Evolutionary conservation across 768 basidiomycete species (phyloP).

Genomic region (Lyophyllum decastes): DNA sequence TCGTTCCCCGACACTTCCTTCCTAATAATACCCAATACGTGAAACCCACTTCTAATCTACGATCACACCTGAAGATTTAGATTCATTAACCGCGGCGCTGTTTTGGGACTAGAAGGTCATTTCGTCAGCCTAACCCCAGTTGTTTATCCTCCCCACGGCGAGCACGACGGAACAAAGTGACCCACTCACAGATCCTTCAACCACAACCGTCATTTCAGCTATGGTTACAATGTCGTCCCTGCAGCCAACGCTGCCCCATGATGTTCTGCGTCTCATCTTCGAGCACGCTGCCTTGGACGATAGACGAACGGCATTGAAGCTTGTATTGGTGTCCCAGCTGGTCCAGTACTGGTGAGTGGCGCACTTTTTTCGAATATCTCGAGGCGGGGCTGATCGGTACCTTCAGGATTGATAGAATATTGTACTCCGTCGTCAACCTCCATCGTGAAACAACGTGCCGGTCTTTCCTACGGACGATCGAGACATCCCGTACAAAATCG

Average conservation of each 20-base stretch:
- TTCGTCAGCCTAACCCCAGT: neutral
- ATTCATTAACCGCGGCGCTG: neutral
- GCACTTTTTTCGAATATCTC: neutral
- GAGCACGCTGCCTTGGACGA: conserved; percentile 33
- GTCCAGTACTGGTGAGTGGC: conserved; percentile 33
- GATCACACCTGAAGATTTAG: conserved; percentile 6
- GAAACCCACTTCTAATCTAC: conserved; percentile 5
- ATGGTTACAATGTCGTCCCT: conserved; percentile 7
- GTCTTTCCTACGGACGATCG: conserved; percentile 38
- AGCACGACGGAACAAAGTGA: neutral
- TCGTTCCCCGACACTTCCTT: neutral
- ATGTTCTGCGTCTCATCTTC: conserved; percentile 36
- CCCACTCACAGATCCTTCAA: conserved; percentile 14
- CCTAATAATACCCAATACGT: neutral
- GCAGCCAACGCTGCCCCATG: conserved; percentile 30
- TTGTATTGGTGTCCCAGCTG: conserved; percentile 30
- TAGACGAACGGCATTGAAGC: conserved; percentile 29
- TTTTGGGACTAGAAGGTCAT: neutral
- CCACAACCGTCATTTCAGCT: neutral
- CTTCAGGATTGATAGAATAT: conserved; percentile 34
- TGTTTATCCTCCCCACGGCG: neutral
- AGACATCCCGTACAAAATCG: conserved; percentile 32
- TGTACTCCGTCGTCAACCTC: conserved; percentile 36
- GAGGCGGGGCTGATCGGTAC: neutral
- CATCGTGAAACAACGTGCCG: conserved; percentile 31